Evolutionary conservation across 352 stramenopile species (phyloP).

Genomic region (Pythium sukuiense): DNA sequence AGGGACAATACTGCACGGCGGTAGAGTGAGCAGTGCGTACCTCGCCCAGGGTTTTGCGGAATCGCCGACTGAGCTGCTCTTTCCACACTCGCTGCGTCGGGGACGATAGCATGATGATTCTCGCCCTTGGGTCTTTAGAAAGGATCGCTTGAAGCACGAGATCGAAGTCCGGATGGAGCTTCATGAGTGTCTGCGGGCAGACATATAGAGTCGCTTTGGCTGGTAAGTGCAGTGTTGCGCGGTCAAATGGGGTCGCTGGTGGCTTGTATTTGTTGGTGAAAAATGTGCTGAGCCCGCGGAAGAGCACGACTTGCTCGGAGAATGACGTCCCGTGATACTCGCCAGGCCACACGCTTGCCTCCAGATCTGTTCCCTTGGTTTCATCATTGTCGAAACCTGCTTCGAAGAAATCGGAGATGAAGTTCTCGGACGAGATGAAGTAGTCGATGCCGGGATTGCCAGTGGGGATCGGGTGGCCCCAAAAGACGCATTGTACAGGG

Average conservation of each 20-base stretch:
- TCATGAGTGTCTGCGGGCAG: slow-evolving; percentile 72
- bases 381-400: not conserved
- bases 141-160: slow-evolving; percentile 42
- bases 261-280: slow-evolving; percentile 35
- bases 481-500: slow-evolving; percentile 77
- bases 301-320: slow-evolving; percentile 71
- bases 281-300: slow-evolving; percentile 62
- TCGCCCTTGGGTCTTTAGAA: slow-evolving; percentile 31
- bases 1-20: too few species aligned
- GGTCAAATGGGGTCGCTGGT: slow-evolving; percentile 19
- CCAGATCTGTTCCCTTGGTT: slow-evolving; percentile 20
- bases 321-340: slow-evolving; percentile 43
- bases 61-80: slow-evolving; percentile 43
- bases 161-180: slow-evolving; percentile 59
- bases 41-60: slow-evolving; percentile 37
- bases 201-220: slow-evolving; percentile 48
- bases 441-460: slow-evolving; percentile 79
- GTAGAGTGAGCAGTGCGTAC: slow-evolving; percentile 9
- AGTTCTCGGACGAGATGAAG: slow-evolving; percentile 72
- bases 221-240: slow-evolving; percentile 42
- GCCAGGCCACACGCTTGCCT: slow-evolving; percentile 17
- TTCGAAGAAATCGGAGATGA: slow-evolving; percentile 35
- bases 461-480: slow-evolving; percentile 84
- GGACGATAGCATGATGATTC: slow-evolving; percentile 51
- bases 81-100: slow-evolving; percentile 51